A percentile compares a stretch with the other conserved stretches of the same genome.
Conservation (phyloP, 2,329 filamentous ascomycete genomes). For the Exserohilum rostratum region DNA sequence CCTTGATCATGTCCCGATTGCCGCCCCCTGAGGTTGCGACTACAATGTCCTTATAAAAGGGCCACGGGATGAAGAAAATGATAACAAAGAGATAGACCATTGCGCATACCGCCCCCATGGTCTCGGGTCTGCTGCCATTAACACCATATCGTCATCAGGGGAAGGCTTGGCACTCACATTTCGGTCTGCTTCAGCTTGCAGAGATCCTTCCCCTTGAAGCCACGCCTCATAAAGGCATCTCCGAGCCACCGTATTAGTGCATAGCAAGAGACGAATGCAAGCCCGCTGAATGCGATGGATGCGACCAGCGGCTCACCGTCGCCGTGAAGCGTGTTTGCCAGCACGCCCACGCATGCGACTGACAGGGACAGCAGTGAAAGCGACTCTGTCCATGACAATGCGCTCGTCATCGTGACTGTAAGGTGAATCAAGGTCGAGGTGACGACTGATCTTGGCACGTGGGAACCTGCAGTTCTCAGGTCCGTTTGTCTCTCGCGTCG, state of each 20-base stretch:
- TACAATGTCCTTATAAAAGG: slow-evolving; percentile 98
- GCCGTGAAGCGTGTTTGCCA: slow-evolving; percentile 78
- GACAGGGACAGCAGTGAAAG: slow-evolving; percentile 68
- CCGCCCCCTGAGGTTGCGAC: slow-evolving; percentile 92
- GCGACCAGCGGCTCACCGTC: slow-evolving; percentile 90
- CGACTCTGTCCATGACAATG: slow-evolving; percentile 60
- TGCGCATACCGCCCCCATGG: slow-evolving; percentile 93
- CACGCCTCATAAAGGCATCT: slow-evolving; percentile 83
- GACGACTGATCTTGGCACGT: slow-evolving; percentile 21
- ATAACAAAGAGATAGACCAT: slow-evolving; percentile 88
- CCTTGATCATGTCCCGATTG: slow-evolving; percentile 83
- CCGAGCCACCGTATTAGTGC: slow-evolving; percentile 93
- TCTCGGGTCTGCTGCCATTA: slow-evolving; percentile 71
- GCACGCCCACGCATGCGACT: slow-evolving; percentile 71
- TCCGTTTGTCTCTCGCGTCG: slow-evolving; percentile 14
- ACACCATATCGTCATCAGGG: slow-evolving; percentile 5
- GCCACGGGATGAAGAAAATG: slow-evolving; percentile 93
- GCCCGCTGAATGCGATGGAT: slow-evolving; percentile 81
- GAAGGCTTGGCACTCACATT: slow-evolving; percentile 61
- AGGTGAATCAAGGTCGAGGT: slow-evolving; percentile 9
- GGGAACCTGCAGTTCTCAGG: slow-evolving; percentile 8
- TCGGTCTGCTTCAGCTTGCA: slow-evolving; percentile 76
- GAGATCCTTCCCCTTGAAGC: slow-evolving; percentile 88
- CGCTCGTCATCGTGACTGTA: slow-evolving; percentile 33
- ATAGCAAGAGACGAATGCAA: slow-evolving; percentile 83